Conservation (phyloP, 768 basidiomycete species). For the Trametes meyenii region DNA sequence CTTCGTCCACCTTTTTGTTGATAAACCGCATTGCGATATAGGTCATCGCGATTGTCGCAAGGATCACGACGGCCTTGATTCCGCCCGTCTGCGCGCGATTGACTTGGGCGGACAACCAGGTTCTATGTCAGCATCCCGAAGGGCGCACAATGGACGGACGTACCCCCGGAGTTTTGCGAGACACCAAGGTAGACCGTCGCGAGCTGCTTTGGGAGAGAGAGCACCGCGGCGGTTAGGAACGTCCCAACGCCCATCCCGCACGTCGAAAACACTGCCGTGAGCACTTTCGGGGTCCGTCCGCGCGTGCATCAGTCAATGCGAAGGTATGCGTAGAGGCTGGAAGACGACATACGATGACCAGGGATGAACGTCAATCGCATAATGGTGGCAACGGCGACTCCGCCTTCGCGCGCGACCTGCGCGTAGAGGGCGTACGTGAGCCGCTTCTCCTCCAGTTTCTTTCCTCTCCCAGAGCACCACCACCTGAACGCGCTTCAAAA, state of each 20-base stretch:
- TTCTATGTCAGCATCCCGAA: not conserved
- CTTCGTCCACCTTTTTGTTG: constrained; percentile 63
- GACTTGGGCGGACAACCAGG: not conserved
- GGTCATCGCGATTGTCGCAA: constrained; percentile 68
- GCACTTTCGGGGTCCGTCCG: constrained; percentile 78
- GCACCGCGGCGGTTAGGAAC: constrained; percentile 72
- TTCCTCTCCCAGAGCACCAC: constrained; percentile 70
- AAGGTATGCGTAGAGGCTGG: not conserved
- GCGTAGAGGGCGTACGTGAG: constrained; percentile 52
- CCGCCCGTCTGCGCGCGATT: constrained; percentile 45
- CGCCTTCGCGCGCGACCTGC: constrained; percentile 78
- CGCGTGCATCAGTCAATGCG: constrained; percentile 55
- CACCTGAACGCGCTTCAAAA: constrained; percentile 73
- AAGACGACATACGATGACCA: constrained; percentile 64
- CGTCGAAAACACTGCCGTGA: constrained; percentile 80
- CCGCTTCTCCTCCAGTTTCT: constrained; percentile 54
- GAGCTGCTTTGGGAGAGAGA: constrained; percentile 87
- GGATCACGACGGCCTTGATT: constrained; percentile 69
- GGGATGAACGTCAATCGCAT: constrained; percentile 81
- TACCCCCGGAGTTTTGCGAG: not conserved
- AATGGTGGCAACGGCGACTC: constrained; percentile 78
- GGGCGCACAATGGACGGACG: not conserved
- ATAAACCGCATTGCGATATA: constrained; percentile 83
- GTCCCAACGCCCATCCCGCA: constrained; percentile 80
- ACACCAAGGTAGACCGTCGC: constrained; percentile 87